A percentile compares a stretch with the other conserved stretches of the same genome.
Conservation (phyloP, 2,329 filamentous ascomycete genomes). For the Fusarium citri region DNA sequence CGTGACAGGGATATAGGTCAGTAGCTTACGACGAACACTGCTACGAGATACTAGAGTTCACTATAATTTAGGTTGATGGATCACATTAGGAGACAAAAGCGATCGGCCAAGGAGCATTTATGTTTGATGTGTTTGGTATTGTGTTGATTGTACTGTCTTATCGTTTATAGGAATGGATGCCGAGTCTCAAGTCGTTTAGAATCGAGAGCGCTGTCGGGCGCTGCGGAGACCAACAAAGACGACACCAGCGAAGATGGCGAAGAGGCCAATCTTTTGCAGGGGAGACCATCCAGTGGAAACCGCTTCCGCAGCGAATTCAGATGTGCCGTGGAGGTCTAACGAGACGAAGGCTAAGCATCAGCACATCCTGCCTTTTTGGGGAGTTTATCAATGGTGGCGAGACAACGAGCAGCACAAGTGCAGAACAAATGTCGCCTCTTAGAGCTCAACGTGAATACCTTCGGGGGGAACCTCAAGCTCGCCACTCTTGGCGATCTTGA, state of each 20-base stretch:
- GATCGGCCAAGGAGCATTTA: not conserved
- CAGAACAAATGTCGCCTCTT: constrained; percentile 54
- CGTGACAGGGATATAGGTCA: constrained; percentile 46
- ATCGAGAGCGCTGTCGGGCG: constrained; percentile 37
- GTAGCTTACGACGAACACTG: not conserved
- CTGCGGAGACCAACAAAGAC: constrained; percentile 40
- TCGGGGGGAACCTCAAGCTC: constrained; percentile 85
- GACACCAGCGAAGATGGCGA: constrained; percentile 37
- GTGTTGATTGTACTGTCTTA: constrained; percentile 29
- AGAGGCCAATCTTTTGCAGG: constrained; percentile 40
- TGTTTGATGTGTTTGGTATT: constrained; percentile 17
- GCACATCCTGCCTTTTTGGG: constrained; percentile 44
- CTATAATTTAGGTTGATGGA: not conserved
- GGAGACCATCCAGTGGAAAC: constrained; percentile 36
- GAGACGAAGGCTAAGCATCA: constrained; percentile 49
- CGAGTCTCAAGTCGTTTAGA: constrained; percentile 20
- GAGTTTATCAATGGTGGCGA: constrained; percentile 30
- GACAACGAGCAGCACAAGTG: constrained; percentile 43
- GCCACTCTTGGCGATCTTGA: constrained; percentile 87
- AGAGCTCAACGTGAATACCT: constrained; percentile 94
- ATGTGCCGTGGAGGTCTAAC: constrained; percentile 47
- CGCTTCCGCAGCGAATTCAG: constrained; percentile 37
- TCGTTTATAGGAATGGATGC: constrained; percentile 14
- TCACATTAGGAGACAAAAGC: not conserved
- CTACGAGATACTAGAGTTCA: not conserved